Base-by-base conservation (phyloP, 257 asterid genomes). In the Cruciata laevipes region DNA sequence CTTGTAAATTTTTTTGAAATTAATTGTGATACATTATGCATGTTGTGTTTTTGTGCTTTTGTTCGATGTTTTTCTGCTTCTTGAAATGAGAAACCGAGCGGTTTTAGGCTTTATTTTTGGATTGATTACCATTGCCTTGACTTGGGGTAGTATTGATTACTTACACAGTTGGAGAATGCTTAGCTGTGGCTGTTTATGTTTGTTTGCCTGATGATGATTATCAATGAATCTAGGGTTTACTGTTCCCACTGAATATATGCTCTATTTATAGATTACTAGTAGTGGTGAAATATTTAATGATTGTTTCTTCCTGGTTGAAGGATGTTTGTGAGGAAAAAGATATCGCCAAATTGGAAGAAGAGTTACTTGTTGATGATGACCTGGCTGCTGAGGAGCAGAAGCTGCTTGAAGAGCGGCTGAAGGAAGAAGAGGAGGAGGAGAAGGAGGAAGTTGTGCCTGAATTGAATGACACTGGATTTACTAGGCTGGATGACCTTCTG, bases 401-500 rank as follows among this genome's bases (percentile, higher is more conserved):
- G 72, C 73, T 90, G 62, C 60, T 44, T 63, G 86, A 80, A 77
- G 81, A 74, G 78, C 80, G 89, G 67, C 32, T 85, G 78, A 79
- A 81, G 77, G 84, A 86, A 74, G 96, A 83, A 65, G 77, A 52
- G 35, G 27, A 66, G 71, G 80, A 17, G 20, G 6, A 17, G 8
- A 2, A 73, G 61, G 64, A 74, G 40, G 61, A 71, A 47, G 89
- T 79, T 76, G 83, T 65, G 27, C 86, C 88, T 67, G 69, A 23
- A 32, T 60, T 94, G 85, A 84, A 83, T 76, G 96, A 87, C 69
- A 65, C 69, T 67, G 95, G 85, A 83, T 90, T 85, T 74, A 76
- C 75, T 63, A 94, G 88, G 70, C 80, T 90, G 67, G 97, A 94
- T n/a, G 97, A 94, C 86, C 97, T 94, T 68, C 85, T 94, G 73